Base-by-base conservation (phyloP, 73 alveolate genomes). In the Paramecium sexaurelia region DNA sequence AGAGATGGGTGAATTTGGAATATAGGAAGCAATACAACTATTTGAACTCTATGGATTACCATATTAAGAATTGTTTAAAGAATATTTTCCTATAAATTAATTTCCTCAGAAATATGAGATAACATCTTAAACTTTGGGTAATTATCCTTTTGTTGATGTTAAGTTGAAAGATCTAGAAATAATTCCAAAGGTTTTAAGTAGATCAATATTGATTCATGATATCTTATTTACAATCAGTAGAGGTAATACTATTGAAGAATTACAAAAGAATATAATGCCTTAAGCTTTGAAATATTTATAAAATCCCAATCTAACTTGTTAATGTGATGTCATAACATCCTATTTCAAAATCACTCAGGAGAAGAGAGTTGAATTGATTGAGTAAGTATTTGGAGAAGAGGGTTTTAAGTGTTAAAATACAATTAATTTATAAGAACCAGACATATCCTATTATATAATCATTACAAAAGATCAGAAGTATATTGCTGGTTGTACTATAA, bases 381-480 rank as follows among this genome's bases (percentile, higher is more conserved):
- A 97, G 67, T 55, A 78, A 43, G 75, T 89, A 36, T 96, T 96
- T 85, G 83, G 83, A 32, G 19, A 26, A 11, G 95, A 93, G 37
- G 87, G 57, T 47, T 94, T 95, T 41, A 96, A 97, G 11, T 93
- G 95, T 86, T 67, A 85, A 57, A 97, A 93, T 26, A 95, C 87
- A 36, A 96, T 98, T 6, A 95, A 98, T 85, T 92, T 98, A 71
- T 75, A 92, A 26, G 87, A 96, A 45, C 98, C 99, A 4, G 98
- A 98, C 82, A 86, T 95, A 22, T 91, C 87, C 2, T 94, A 94
- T 94, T 84, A 85, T 19, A 85, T 98, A 17, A 84, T 95, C 82
- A 73, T 94, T 6, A 84, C 93, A 37, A 88, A 85, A 40, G 93
- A 92, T 75, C 71, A 91, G 22, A 29, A 78, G 43, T 94, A 39